Percentiles rank a stretch among this genome's conserved stretches.
Evolutionary conservation across 2,329 filamentous ascomycete species (phyloP).

Genomic region (Atkinsonella texensis): DNA sequence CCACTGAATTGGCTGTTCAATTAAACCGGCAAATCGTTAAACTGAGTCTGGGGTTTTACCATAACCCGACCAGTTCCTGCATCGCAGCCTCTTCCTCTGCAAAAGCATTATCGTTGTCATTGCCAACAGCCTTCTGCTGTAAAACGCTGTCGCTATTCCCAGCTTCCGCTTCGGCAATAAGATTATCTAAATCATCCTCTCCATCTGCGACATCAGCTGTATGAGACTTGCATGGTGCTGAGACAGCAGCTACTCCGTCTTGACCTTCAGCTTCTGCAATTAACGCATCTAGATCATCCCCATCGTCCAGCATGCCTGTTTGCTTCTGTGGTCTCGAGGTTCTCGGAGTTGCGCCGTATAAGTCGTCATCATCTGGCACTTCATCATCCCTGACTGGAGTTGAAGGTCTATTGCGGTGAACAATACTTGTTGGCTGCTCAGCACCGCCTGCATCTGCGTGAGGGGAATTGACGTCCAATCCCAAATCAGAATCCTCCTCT

Average conservation of each 20-base stretch:
- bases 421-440: conserved; percentile 12
- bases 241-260: neutral
- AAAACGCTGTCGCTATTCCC: conserved; percentile 7
- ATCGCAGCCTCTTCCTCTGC: conserved; percentile 57
- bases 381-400: conserved; percentile 13
- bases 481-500: conserved; percentile 21
- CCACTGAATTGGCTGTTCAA: too few species aligned
- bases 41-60: conserved; percentile 9
- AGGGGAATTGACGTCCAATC: conserved; percentile 8
- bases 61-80: conserved; percentile 48
- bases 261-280: conserved; percentile 35
- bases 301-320: conserved; percentile 27
- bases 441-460: conserved; percentile 14
- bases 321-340: conserved; percentile 6
- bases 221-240: neutral
- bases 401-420: conserved; percentile 12
- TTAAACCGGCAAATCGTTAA: too few species aligned
- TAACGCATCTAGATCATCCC: conserved; percentile 40
- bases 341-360: conserved; percentile 43
- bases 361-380: conserved; percentile 32
- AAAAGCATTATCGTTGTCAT: conserved; percentile 26
- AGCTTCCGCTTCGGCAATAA: conserved; percentile 37
- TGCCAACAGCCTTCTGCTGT: conserved; percentile 5
- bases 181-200: conserved; percentile 38
- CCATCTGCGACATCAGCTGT: neutral